Conservation (phyloP, 768 basidiomycete genomes). For the Suillus luteus region DNA sequence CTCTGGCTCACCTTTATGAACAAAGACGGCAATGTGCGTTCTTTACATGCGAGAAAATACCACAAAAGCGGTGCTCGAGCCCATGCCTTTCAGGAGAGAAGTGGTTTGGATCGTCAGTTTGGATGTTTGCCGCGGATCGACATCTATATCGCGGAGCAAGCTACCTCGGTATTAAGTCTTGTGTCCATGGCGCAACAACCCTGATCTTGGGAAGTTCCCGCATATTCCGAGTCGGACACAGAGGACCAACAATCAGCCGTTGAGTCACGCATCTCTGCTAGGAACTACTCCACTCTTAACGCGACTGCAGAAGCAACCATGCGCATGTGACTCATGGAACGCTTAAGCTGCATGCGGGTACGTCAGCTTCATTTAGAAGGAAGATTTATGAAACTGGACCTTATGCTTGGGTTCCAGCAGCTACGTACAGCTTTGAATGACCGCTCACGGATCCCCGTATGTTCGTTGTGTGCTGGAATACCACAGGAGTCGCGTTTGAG, state of each 20-base stretch:
- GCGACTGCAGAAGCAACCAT: conserved; percentile 54
- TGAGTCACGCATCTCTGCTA: conserved; percentile 59
- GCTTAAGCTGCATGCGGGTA: conserved; percentile 78
- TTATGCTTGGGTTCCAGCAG: background rate
- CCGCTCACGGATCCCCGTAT: conserved; percentile 61
- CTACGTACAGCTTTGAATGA: background rate
- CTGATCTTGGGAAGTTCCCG: conserved; percentile 39
- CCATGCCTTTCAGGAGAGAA: conserved; percentile 50
- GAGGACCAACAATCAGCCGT: conserved; percentile 44
- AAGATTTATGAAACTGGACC: background rate
- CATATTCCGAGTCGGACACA: background rate
- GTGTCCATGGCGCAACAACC: conserved; percentile 71
- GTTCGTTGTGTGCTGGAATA: conserved; percentile 63
- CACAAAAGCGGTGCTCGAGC: conserved; percentile 37
- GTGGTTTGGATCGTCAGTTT: conserved; percentile 10
- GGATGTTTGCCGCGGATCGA: background rate
- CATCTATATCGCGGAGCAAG: conserved; percentile 55
- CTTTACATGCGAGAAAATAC: conserved; percentile 66
- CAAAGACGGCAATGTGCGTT: conserved; percentile 74
- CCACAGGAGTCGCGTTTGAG: conserved; percentile 22
- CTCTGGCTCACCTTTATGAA: conserved; percentile 81
- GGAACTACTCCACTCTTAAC: conserved; percentile 84
- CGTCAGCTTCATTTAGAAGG: conserved; percentile 16
- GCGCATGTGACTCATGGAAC: conserved; percentile 46
- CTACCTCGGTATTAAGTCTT: conserved; percentile 62